These are phyloP conservation scores for Ogataea allantospora DNA, from an alignment of 805 yeast species.

Conservation along the genomic window DNA sequence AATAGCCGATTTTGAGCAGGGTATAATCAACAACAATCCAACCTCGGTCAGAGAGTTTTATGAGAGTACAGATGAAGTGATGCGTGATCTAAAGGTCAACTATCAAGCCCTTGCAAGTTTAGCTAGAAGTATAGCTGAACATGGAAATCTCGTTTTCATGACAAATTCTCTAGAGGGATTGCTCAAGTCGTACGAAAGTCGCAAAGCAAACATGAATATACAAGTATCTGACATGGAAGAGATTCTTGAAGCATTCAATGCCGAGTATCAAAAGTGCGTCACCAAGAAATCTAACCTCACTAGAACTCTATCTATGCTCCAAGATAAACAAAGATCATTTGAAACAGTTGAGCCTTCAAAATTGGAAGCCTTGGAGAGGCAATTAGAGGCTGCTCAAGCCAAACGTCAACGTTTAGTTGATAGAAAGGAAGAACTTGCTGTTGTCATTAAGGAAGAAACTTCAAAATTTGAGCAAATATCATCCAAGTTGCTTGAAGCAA, in stretches of 20 bases:
- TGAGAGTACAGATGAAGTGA: conserved; percentile 26
- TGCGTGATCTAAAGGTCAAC: conserved; percentile 26
- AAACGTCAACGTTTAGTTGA: conserved; percentile 2
- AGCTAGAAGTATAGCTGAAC: conserved; percentile 31
- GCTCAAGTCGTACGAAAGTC: conserved; percentile 26
- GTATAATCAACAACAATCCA: conserved; percentile 32
- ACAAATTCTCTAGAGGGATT: conserved; percentile 28
- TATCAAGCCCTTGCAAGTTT: conserved; percentile 34
- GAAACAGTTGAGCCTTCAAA: conserved; percentile 12
- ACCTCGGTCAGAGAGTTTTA: conserved; percentile 32
- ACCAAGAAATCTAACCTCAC: conserved; percentile 23
- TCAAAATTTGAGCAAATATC: conserved; percentile 4
- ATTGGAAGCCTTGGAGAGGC: conserved; percentile 8
- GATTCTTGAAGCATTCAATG: conserved; percentile 24
- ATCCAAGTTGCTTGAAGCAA: background rate
- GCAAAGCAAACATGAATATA: conserved; percentile 20
- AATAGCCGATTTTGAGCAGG: conserved; percentile 28
- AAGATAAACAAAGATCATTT: conserved; percentile 9
- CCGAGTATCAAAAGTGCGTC: conserved; percentile 25
- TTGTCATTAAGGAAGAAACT: background rate
- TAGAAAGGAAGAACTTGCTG: background rate
- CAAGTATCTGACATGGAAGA: conserved; percentile 26
- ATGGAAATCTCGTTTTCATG: conserved; percentile 30
- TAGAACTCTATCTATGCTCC: conserved; percentile 16
- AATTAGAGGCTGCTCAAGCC: background rate